These are phyloP conservation scores for Bacterosira constricta DNA, from an alignment of 108 stramenopile species.

Conservation along the genomic window DNA sequence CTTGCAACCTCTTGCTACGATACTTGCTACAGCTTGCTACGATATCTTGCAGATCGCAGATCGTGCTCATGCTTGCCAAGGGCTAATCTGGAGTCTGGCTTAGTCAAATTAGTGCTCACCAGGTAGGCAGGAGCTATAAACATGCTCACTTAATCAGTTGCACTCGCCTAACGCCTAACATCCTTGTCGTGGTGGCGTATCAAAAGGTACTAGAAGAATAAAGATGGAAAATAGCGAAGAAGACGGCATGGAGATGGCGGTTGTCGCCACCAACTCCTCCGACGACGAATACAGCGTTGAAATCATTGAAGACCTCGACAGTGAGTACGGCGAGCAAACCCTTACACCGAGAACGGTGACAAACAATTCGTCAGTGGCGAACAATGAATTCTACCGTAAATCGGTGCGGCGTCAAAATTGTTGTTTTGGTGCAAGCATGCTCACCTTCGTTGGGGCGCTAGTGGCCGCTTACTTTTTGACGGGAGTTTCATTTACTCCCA, in stretches of 20 bases:
- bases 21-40: too few relatives aligned
- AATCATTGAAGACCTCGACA: neutral
- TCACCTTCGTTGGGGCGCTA: slow-evolving; percentile 20
- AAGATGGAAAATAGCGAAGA: slow-evolving; percentile 1
- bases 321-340: slow-evolving; percentile 24
- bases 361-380: slow-evolving; percentile 4
- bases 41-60: too few relatives aligned
- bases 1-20: too few relatives aligned
- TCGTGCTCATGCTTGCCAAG: too few relatives aligned
- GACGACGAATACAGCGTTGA: neutral
- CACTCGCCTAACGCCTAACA: too few relatives aligned
- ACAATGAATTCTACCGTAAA: slow-evolving; percentile 10
- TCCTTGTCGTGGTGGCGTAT: too few relatives aligned
- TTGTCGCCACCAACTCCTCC: neutral
- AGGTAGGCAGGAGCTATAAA: too few relatives aligned
- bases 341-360: neutral
- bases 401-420: slow-evolving; percentile 46
- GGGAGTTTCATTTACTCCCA: slow-evolving; percentile 37
- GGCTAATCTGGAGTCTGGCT: too few relatives aligned
- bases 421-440: slow-evolving; percentile 40
- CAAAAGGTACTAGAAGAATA: too few relatives aligned
- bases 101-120: too few relatives aligned
- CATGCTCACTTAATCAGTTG: too few relatives aligned
- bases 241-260: slow-evolving; percentile 3
- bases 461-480: slow-evolving; percentile 44